Evolutionary conservation across 768 basidiomycete genomes (phyloP), one percentile per base, ranked within the genome.

Genomic region (Termitomyces bulborhizus): DNA sequence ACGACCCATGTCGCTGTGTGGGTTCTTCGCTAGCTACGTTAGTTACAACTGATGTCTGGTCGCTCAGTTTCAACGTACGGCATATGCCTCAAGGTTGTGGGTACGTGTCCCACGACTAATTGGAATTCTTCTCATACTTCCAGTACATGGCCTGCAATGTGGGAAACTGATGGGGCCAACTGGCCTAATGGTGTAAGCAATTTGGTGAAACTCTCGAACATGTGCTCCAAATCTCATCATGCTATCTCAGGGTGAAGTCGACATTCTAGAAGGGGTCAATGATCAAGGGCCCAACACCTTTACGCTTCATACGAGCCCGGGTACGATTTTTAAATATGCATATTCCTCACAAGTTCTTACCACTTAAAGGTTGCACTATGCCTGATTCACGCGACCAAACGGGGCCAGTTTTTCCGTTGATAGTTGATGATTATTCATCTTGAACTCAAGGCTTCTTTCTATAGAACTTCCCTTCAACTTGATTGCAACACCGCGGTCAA

Each of bases 1-100:
- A 21, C 29, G 29, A 29, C 21, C 2, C 80, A 81, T 58, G 79
- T 80, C 46, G 75, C 76, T 3, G 71, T 83, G 79, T 82, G 62
- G 34, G 78, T 68, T n/a, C 24, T 18, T 6, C 21, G 32, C 51
- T 24, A 39, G 44, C 49, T 36, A 7, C 29, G 16, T 15, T 24
- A 42, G n/a, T 46, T 24, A n/a, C 3, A 3, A 16, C 49, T 46
- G 27, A 50, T 26, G 12, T 36, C 8, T 32, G 18, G 9, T 4
- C 53, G 52, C 24, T 24, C 51, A 73, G 72, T 12, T 75, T 73
- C 57, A 66, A 73, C 36, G 60, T 21, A 21, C 21, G 21, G 21
- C 21, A 21, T 21, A 21, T 21, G 21, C 21, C 21, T 21, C 21
- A 21, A 21, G 21, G 21, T 6, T 79, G 79, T 63, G 77, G 72